These are phyloP conservation scores for Amanita inopinata DNA, from an alignment of 768 basidiomycete species.

Conservation along the genomic window DNA sequence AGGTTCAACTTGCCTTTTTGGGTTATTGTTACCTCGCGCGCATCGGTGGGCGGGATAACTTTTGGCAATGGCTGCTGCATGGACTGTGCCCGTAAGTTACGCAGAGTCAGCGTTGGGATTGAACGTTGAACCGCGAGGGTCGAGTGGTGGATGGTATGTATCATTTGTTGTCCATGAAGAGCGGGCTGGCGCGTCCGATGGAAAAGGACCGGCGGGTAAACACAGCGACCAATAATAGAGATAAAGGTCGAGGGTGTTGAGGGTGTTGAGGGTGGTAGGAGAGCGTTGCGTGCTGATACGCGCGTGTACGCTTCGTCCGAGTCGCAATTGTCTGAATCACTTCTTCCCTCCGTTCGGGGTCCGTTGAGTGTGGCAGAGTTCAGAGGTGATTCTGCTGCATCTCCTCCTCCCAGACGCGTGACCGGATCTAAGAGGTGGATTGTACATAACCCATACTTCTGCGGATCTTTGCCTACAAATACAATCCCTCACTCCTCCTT, in stretches of 20 bases:
- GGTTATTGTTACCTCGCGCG: background rate
- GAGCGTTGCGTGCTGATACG: too few relatives aligned
- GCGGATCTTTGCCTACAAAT: constrained; percentile 1
- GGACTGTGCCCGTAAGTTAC: too few relatives aligned
- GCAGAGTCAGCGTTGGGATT: too few relatives aligned
- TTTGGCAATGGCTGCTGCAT: background rate
- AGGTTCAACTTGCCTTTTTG: background rate
- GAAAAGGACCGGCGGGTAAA: too few relatives aligned
- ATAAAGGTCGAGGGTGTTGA: background rate
- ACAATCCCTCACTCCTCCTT: background rate
- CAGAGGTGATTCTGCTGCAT: background rate
- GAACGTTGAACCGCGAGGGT: too few relatives aligned
- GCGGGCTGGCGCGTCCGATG: too few relatives aligned
- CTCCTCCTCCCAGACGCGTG: background rate
- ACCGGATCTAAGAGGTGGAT: background rate
- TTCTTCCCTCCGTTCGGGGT: background rate
- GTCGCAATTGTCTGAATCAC: background rate
- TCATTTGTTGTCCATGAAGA: too few relatives aligned
- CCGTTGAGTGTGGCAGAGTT: background rate
- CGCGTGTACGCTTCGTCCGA: too few relatives aligned
- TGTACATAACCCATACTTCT: background rate
- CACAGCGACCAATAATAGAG: background rate
- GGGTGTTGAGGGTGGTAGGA: background rate
- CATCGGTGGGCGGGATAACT: background rate
- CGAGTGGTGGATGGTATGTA: too few relatives aligned